Conservation (phyloP, 768 basidiomycete genomes). For the Agaricus blazei region DNA sequence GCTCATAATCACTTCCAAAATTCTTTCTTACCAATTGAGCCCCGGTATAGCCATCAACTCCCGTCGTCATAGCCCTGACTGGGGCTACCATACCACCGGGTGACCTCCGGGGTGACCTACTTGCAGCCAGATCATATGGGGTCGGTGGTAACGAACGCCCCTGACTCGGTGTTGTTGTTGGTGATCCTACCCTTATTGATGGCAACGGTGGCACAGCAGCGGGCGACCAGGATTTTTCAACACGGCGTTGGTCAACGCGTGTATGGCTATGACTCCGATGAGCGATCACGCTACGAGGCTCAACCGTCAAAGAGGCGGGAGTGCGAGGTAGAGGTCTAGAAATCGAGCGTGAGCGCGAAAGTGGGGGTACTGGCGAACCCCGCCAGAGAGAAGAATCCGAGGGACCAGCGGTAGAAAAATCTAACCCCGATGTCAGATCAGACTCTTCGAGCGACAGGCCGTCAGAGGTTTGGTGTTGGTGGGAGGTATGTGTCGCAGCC, state of each 20-base stretch:
- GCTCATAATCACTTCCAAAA: conserved; percentile 19
- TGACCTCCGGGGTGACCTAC: conserved; percentile 2
- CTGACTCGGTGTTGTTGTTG: conserved; percentile 9
- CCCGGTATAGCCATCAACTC: no score
- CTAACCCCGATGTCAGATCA: background rate
- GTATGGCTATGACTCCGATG: background rate
- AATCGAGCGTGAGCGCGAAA: conserved; percentile 4
- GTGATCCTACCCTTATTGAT: background rate
- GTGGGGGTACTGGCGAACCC: conserved; percentile 5
- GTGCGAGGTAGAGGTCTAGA: conserved; percentile 8
- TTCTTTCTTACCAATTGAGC: conserved; percentile 2
- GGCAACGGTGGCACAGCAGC: background rate
- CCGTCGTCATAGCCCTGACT: no score
- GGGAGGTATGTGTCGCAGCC: no score
- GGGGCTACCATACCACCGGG: background rate
- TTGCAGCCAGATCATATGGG: conserved; percentile 18
- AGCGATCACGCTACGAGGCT: background rate
- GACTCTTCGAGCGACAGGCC: background rate
- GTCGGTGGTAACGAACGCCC: conserved; percentile 38
- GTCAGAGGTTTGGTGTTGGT: no score
- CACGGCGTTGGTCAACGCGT: background rate
- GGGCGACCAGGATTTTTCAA: background rate
- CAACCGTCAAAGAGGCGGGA: background rate
- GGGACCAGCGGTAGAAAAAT: background rate
- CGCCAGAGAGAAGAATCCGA: conserved; percentile 8